A percentile compares a stretch with the other conserved stretches of the same genome.
Evolutionary conservation across 805 yeast genomes (phyloP).

Genomic region (Kodamaea fukazawae): DNA sequence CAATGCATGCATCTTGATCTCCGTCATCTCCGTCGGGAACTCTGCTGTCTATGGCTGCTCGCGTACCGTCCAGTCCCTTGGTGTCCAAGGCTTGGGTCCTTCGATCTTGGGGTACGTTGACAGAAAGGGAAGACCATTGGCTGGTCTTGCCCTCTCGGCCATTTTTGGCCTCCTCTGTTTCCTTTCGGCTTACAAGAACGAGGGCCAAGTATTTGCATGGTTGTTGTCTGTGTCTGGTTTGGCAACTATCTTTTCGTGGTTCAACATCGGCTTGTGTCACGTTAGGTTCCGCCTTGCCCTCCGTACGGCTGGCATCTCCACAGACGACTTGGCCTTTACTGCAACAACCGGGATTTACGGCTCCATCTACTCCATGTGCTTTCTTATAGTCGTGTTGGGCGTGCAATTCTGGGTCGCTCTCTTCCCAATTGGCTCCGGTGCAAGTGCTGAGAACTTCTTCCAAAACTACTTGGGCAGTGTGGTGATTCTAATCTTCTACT

Average conservation of each 20-base stretch:
- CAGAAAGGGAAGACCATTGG: constrained; percentile 18
- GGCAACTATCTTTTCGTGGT: constrained; percentile 37
- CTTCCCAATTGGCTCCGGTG: constrained; percentile 20
- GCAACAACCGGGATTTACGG: constrained; percentile 26
- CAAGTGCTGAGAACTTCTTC: constrained; percentile 22
- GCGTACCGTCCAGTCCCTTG: constrained; percentile 17
- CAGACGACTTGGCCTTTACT: constrained; percentile 20
- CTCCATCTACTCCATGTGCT: constrained; percentile 23
- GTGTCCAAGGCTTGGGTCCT: constrained; percentile 18
- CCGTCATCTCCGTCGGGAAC: constrained; percentile 30
- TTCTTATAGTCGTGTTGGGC: constrained; percentile 20
- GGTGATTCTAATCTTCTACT: constrained; percentile 20
- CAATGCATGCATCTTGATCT: constrained; percentile 26
- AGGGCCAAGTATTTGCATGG: constrained; percentile 24
- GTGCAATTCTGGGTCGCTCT: constrained; percentile 29
- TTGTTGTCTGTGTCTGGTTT: constrained; percentile 34
- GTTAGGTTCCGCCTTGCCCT: constrained; percentile 33
- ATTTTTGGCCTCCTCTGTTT: constrained; percentile 18
- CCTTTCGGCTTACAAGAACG: constrained; percentile 14
- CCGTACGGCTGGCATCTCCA: constrained; percentile 21
- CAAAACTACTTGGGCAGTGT: constrained; percentile 26
- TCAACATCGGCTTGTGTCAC: constrained; percentile 32
- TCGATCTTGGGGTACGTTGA: constrained; percentile 15
- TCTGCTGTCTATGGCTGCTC: constrained; percentile 29
- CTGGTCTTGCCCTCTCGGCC: constrained; percentile 13